These are phyloP conservation scores for Stagonosporopsis vannaccii DNA, from an alignment of 2,329 filamentous ascomycete species.

Conservation along the genomic window DNA sequence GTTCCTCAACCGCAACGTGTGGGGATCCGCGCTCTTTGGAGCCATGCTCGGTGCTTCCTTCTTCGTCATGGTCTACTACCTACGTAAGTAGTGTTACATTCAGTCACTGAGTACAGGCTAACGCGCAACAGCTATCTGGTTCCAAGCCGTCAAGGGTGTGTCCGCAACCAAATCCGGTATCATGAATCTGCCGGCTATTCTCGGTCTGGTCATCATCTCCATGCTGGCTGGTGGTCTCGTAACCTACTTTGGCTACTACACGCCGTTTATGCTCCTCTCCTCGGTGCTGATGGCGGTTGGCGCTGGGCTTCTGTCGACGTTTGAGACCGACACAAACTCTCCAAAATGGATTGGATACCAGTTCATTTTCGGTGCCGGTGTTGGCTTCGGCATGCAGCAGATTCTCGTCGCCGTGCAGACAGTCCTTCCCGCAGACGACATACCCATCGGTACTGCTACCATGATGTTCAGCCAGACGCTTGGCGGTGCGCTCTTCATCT, in stretches of 20 bases:
- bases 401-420: constrained; percentile 57
- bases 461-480: constrained; percentile 59
- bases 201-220: constrained; percentile 55
- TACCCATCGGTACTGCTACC: constrained; percentile 57
- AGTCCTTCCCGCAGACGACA: constrained; percentile 51
- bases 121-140: constrained; percentile 52
- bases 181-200: constrained; percentile 57
- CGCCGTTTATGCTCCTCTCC: constrained; percentile 56
- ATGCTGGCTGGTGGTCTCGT: constrained; percentile 51
- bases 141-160: constrained; percentile 58
- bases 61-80: constrained; percentile 56
- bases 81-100: constrained; percentile 32
- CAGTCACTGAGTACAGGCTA: constrained; percentile 8
- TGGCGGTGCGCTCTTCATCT: constrained; percentile 58
- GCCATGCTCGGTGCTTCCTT: constrained; percentile 54
- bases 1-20: constrained; percentile 55
- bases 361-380: constrained; percentile 52
- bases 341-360: constrained; percentile 52
- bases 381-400: constrained; percentile 59
- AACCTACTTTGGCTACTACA: constrained; percentile 57
- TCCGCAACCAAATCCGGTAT: constrained; percentile 57
- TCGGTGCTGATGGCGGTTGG: constrained; percentile 55
- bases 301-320: constrained; percentile 55
- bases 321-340: constrained; percentile 48
- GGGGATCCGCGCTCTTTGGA: constrained; percentile 51